Evolutionary conservation across 2,329 filamentous ascomycete species (phyloP).

Genomic region (Sporothrix phasma): DNA sequence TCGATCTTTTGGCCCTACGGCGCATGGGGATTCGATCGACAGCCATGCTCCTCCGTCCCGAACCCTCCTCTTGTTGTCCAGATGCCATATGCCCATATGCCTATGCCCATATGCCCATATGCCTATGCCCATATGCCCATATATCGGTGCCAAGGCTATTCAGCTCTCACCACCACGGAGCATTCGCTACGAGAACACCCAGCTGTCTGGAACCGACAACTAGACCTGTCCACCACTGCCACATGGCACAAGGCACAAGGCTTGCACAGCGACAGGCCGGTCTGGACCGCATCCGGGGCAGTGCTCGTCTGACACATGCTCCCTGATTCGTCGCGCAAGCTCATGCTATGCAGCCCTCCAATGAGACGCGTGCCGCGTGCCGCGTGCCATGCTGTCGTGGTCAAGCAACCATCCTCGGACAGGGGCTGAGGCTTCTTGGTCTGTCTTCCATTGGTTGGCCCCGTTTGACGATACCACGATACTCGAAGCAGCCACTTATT

Average conservation of each 20-base stretch:
- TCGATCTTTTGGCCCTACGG: neutral
- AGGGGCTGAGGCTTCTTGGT: neutral
- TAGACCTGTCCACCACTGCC: neutral
- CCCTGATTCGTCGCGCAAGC: neutral
- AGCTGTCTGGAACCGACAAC: neutral
- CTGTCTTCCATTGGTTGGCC: no score
- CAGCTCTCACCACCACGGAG: neutral
- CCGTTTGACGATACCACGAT: neutral
- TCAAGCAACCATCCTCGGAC: neutral
- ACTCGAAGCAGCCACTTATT: neutral
- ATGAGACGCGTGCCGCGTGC: neutral
- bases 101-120: neutral
- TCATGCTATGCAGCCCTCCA: neutral
- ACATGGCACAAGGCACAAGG: neutral
- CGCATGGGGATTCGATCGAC: neutral
- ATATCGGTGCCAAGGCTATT: neutral
- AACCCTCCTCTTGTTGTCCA: no score
- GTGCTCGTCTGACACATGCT: neutral
- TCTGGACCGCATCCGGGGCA: neutral
- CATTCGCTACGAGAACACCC: neutral
- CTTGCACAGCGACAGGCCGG: neutral
- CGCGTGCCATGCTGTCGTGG: neutral
- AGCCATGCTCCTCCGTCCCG: conserved; percentile 2
- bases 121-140: no score
- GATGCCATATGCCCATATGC: neutral